Conservation (phyloP, 1,139 yeast species). For the Taphrina pruni region DNA sequence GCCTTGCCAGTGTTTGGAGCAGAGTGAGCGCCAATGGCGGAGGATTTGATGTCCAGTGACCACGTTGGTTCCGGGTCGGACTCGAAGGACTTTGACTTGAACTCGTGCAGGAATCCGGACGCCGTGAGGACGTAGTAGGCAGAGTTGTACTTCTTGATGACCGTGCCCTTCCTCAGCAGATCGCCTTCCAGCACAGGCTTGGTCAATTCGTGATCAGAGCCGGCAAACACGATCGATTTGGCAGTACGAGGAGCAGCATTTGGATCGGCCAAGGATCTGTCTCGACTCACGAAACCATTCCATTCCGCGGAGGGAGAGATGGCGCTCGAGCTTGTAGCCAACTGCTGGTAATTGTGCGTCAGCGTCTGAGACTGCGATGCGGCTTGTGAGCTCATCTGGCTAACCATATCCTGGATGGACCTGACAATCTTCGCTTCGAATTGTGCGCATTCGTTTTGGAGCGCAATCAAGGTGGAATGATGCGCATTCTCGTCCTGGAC, state of each 20-base stretch:
- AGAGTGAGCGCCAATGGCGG: constrained; percentile 54
- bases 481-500: constrained; percentile 57
- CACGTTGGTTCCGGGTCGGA: constrained; percentile 57
- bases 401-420: constrained; percentile 55
- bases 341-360: constrained; percentile 49
- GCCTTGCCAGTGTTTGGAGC: constrained; percentile 53
- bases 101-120: constrained; percentile 57
- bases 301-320: constrained; percentile 57
- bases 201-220: constrained; percentile 54
- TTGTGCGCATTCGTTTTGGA: constrained; percentile 55
- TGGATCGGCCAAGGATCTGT: constrained; percentile 52
- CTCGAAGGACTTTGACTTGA: constrained; percentile 55
- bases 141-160: constrained; percentile 55
- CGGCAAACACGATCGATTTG: constrained; percentile 53
- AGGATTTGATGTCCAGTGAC: constrained; percentile 58
- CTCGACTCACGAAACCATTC: constrained; percentile 53
- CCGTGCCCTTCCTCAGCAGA: constrained; percentile 54
- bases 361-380: constrained; percentile 49
- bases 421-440: constrained; percentile 57
- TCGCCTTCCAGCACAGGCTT: constrained; percentile 58
- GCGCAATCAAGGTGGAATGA: constrained; percentile 55
- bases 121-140: constrained; percentile 59
- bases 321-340: constrained; percentile 51
- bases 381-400: constrained; percentile 51
- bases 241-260: constrained; percentile 53